Evolutionary conservation across 1,284 basidiomycete species (phyloP).

Genomic region (Cystobasidium slooffiae): DNA sequence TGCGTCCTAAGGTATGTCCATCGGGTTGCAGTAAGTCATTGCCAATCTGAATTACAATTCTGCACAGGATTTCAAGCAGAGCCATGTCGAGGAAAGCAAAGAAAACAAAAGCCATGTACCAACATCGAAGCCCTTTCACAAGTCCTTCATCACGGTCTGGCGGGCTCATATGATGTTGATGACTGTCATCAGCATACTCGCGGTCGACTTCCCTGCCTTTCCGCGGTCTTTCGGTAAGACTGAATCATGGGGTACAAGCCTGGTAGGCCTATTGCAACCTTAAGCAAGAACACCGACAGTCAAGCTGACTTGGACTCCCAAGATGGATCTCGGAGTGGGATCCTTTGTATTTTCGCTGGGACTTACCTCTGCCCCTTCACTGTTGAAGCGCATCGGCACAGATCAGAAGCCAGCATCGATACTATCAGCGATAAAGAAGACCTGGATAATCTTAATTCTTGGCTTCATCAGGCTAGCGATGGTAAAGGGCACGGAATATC

Average conservation of each 20-base stretch:
- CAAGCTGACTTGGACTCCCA: neutral
- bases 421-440: conserved; percentile 63
- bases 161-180: conserved; percentile 94
- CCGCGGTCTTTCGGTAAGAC: conserved; percentile 88
- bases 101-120: conserved; percentile 58
- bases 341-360: conserved; percentile 96
- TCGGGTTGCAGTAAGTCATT: neutral
- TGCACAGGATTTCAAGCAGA: too few relatives aligned
- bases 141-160: conserved; percentile 78
- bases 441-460: conserved; percentile 71
- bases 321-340: conserved; percentile 98
- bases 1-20: neutral
- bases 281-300: too few relatives aligned
- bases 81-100: too few relatives aligned
- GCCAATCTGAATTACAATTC: too few relatives aligned
- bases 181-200: conserved; percentile 87
- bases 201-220: conserved; percentile 93
- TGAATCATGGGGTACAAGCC: conserved; percentile 88
- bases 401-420: conserved; percentile 16
- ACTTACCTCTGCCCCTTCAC: conserved; percentile 77
- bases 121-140: conserved; percentile 46
- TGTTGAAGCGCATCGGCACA: conserved; percentile 55
- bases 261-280: conserved; percentile 72
- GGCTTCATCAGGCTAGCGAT: conserved; percentile 78
- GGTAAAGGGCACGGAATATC: conserved; percentile 93